Percentiles rank a stretch among this genome's conserved stretches.
Evolutionary conservation across 257 asterid species (phyloP).

Genomic region (Asclepias syriaca): DNA sequence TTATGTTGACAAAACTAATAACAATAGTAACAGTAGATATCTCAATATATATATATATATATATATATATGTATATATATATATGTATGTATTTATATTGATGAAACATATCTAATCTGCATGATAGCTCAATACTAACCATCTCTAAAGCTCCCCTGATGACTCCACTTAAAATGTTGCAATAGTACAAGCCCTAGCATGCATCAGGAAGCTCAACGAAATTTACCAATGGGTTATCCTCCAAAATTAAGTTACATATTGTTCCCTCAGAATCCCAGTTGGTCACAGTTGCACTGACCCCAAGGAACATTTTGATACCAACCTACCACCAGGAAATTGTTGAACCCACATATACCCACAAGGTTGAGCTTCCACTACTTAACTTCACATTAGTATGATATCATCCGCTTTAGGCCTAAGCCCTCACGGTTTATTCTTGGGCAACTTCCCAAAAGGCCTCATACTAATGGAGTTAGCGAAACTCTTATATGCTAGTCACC

Average conservation of each 20-base stretch:
- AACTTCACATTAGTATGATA: no score
- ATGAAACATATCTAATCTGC: conserved; percentile 6
- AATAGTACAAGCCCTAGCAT: conserved; percentile 87
- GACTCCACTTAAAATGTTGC: conserved; percentile 94
- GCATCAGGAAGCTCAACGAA: conserved; percentile 98
- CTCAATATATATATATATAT: neutral
- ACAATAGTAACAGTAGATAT: neutral
- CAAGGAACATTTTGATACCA: conserved; percentile 89
- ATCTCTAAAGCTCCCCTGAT: conserved; percentile 92
- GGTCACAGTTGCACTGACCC: conserved; percentile 73
- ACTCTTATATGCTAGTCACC: no score
- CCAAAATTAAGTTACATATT: conserved; percentile 84
- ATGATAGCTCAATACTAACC: conserved; percentile 46
- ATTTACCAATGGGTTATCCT: conserved; percentile 93
- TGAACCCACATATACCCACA: no score
- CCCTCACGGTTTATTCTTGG: no score
- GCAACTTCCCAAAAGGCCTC: no score
- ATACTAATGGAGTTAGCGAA: no score
- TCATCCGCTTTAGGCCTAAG: no score
- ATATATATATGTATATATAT: no score
- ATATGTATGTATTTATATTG: no score
- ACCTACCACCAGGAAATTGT: conserved; percentile 43
- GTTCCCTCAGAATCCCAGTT: conserved; percentile 93
- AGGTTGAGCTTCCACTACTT: no score
- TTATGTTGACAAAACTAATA: neutral